Evolutionary conservation across 2,329 filamentous ascomycete species (phyloP).

Genomic region (Ceratocystis destructans): DNA sequence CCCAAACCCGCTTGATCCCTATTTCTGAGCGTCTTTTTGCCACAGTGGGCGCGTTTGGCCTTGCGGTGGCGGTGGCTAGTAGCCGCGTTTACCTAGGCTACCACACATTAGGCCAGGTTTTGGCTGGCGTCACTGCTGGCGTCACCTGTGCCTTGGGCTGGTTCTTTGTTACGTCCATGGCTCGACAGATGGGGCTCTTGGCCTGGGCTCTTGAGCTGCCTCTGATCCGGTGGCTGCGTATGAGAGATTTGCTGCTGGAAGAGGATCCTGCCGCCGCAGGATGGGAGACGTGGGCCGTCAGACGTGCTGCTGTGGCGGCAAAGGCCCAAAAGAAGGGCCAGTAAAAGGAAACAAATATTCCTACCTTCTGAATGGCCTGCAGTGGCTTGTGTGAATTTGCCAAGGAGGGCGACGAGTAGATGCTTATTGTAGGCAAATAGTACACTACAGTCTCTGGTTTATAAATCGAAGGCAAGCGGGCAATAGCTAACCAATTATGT

Average conservation of each 20-base stretch:
- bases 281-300: conserved; percentile 78
- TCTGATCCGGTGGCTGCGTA: conserved; percentile 50
- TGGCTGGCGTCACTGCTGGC: conserved; percentile 64
- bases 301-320: conserved; percentile 24
- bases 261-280: conserved; percentile 85
- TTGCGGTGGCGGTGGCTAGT: conserved; percentile 57
- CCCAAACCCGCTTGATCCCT: conserved; percentile 36
- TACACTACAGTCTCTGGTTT: no score
- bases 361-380: background rate
- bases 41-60: conserved; percentile 41
- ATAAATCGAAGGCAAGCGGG: no score
- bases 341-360: background rate
- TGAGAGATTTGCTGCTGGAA: conserved; percentile 72
- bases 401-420: background rate
- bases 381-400: background rate
- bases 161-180: conserved; percentile 58
- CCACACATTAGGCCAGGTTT: conserved; percentile 75
- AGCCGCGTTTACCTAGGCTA: conserved; percentile 87
- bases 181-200: conserved; percentile 55
- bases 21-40: conserved; percentile 44
- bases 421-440: background rate
- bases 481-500: background rate
- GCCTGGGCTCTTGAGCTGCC: conserved; percentile 57
- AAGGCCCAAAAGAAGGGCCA: conserved; percentile 8
- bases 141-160: conserved; percentile 57